Conservation (phyloP, 1,284 basidiomycete species). For the Boletus sp. region DNA sequence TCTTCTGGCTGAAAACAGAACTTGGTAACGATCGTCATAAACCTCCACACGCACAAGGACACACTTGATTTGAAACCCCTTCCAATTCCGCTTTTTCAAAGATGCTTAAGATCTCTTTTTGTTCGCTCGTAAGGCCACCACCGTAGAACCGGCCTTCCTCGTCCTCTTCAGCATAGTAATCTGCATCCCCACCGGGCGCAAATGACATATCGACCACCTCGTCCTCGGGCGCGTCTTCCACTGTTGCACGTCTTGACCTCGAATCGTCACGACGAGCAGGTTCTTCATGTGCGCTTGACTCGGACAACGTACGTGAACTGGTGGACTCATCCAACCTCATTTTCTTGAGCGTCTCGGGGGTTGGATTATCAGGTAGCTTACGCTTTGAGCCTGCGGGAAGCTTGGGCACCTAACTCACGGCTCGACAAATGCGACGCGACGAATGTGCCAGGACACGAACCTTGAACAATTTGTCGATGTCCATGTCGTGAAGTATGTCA, state of each 20-base stretch:
- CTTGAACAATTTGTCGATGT: constrained; percentile 82
- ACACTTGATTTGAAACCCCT: constrained; percentile 64
- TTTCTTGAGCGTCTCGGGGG: constrained; percentile 76
- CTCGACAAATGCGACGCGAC: constrained; percentile 3
- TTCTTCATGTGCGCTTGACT: constrained; percentile 24
- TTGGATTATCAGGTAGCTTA: constrained; percentile 79
- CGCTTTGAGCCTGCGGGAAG: constrained; percentile 66
- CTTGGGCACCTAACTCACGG: constrained; percentile 57
- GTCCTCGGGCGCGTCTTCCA: constrained; percentile 56
- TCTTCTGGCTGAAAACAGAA: constrained; percentile 50
- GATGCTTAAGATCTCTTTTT: constrained; percentile 87
- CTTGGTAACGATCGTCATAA: constrained; percentile 28
- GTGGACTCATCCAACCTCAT: constrained; percentile 52
- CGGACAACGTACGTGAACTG: constrained; percentile 2
- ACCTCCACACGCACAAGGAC: constrained; percentile 29
- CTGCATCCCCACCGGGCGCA: constrained; percentile 80
- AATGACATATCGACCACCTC: constrained; percentile 52
- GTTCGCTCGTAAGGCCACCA: constrained; percentile 83
- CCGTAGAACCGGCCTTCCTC: constrained; percentile 92
- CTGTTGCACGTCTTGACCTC: constrained; percentile 45
- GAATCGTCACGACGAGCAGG: not conserved
- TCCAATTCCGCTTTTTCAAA: constrained; percentile 72
- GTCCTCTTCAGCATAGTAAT: constrained; percentile 88
- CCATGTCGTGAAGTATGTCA: constrained; percentile 44
- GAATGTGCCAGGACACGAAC: constrained; percentile 34